Percentiles rank a stretch among this genome's conserved stretches.
Evolutionary conservation across 257 asterid genomes (phyloP).

Genomic region (Solanum tarapatanum): DNA sequence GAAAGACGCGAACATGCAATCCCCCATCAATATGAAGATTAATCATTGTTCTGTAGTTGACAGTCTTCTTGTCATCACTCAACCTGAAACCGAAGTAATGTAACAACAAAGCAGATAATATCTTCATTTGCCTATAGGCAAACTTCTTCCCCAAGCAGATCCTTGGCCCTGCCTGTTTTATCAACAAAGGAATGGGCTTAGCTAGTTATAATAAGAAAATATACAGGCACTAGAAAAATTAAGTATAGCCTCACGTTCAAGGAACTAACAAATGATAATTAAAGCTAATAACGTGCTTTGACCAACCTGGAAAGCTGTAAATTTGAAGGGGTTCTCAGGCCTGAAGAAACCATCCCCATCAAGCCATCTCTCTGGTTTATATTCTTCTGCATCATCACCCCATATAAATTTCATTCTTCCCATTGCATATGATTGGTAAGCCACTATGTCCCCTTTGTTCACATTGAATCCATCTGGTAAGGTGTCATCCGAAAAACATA

Average conservation of each 20-base stretch:
- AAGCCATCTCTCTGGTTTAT: slow-evolving; percentile 55
- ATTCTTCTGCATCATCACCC: slow-evolving; percentile 53
- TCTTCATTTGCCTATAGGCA: slow-evolving; percentile 53
- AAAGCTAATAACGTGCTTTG: neutral
- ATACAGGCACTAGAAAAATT: neutral
- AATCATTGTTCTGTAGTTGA: slow-evolving; percentile 45
- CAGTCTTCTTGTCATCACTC: slow-evolving; percentile 19
- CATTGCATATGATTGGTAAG: slow-evolving; percentile 53
- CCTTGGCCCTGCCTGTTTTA: slow-evolving; percentile 46
- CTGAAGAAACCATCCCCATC: slow-evolving; percentile 27
- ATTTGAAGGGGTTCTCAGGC: slow-evolving; percentile 43
- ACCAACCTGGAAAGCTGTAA: slow-evolving; percentile 49
- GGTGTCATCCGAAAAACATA: slow-evolving; percentile 23
- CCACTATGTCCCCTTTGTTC: slow-evolving; percentile 47
- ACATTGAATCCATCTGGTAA: slow-evolving; percentile 43
- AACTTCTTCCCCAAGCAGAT: slow-evolving; percentile 50
- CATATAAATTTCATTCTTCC: slow-evolving; percentile 52
- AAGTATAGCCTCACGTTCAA: neutral
- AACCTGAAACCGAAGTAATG: slow-evolving; percentile 24
- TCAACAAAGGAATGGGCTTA: neutral
- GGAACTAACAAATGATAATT: neutral
- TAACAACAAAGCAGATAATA: slow-evolving; percentile 31
- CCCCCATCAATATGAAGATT: slow-evolving; percentile 51
- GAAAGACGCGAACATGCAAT: slow-evolving; percentile 26
- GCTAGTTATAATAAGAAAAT: neutral